These are phyloP conservation scores for Scytalidium sp. DNA, from an alignment of 2,329 filamentous ascomycete genomes.

Conservation along the genomic window DNA sequence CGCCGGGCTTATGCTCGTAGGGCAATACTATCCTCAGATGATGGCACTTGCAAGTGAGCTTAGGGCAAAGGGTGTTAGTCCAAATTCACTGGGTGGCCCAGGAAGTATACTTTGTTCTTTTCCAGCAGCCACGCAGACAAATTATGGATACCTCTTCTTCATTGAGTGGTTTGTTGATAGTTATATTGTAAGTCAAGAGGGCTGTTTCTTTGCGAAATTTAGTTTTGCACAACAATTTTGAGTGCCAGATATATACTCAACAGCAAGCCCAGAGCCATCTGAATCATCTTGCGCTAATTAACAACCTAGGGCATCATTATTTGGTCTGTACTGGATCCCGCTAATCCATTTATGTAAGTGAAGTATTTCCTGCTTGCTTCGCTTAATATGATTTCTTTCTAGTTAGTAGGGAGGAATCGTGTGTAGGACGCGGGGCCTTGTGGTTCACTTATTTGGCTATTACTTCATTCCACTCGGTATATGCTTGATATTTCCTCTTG, in stretches of 20 bases:
- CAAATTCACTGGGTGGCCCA: slow-evolving; percentile 45
- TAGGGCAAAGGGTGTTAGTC: slow-evolving; percentile 27
- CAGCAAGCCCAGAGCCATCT: no score
- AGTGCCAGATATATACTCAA: no score
- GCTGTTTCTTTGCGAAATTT: no score
- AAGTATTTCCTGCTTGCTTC: slow-evolving; percentile 29
- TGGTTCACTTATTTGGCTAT: no score
- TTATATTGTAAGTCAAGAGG: slow-evolving; percentile 43
- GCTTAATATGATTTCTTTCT: no score
- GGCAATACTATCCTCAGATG: slow-evolving; percentile 53
- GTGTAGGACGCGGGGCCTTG: no score
- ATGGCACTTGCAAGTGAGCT: slow-evolving; percentile 32
- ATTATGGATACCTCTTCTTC: slow-evolving; percentile 53
- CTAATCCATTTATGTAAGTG: slow-evolving; percentile 50
- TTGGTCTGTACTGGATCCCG: slow-evolving; percentile 55
- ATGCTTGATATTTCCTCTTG: no score
- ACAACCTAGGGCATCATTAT: slow-evolving; percentile 45
- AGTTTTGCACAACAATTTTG: no score
- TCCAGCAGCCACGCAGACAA: slow-evolving; percentile 46
- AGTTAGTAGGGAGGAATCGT: no score
- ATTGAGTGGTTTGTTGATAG: slow-evolving; percentile 57
- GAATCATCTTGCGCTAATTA: neutral
- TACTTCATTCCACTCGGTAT: no score
- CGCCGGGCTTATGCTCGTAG: slow-evolving; percentile 52
- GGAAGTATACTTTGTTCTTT: slow-evolving; percentile 54